Evolutionary conservation across 2,329 filamentous ascomycete genomes (phyloP).

Genomic region (Cercospora sojina): DNA sequence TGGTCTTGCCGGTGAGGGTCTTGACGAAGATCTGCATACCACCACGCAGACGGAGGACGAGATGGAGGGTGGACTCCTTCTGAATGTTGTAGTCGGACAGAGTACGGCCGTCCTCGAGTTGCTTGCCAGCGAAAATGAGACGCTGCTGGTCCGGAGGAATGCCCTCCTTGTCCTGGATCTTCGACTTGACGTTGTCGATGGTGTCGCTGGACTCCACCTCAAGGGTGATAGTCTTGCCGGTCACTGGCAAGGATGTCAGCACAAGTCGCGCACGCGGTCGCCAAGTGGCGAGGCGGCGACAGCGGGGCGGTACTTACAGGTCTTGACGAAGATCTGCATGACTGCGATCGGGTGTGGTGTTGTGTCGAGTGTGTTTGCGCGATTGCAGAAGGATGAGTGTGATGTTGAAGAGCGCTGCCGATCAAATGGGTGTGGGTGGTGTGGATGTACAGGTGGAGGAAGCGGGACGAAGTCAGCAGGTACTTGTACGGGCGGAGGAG

Average conservation of each 20-base stretch:
- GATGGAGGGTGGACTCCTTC: constrained; percentile 64
- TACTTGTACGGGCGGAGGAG: constrained; percentile 1
- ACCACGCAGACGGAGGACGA: constrained; percentile 63
- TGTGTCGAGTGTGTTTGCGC: constrained; percentile 24
- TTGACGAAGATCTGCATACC: constrained; percentile 92
- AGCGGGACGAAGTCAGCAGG: constrained; percentile 7
- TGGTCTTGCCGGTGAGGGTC: constrained; percentile 99
- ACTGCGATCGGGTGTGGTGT: constrained; percentile 34
- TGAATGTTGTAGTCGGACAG: constrained; percentile 94
- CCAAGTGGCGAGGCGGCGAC: constrained; percentile 25
- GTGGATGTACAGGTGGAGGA: constrained; percentile 15
- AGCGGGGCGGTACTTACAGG: constrained; percentile 62
- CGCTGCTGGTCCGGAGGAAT: constrained; percentile 96
- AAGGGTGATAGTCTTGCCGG: constrained; percentile 67
- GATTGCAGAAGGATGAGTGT: constrained; percentile 14
- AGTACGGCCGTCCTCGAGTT: constrained; percentile 90
- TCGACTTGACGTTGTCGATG: constrained; percentile 94
- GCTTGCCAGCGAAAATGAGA: constrained; percentile 93
- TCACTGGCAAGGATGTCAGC: constrained; percentile 52
- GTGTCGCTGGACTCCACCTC: constrained; percentile 75
- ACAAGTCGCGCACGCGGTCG: constrained; percentile 6
- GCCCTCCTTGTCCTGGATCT: constrained; percentile 97
- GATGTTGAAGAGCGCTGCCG: constrained; percentile 13
- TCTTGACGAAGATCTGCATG: constrained; percentile 99
- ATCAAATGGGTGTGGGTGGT: constrained; percentile 5